Evolutionary conservation across 2,329 filamentous ascomycete species (phyloP).

Genomic region (Aspergillus pseudonomiae): DNA sequence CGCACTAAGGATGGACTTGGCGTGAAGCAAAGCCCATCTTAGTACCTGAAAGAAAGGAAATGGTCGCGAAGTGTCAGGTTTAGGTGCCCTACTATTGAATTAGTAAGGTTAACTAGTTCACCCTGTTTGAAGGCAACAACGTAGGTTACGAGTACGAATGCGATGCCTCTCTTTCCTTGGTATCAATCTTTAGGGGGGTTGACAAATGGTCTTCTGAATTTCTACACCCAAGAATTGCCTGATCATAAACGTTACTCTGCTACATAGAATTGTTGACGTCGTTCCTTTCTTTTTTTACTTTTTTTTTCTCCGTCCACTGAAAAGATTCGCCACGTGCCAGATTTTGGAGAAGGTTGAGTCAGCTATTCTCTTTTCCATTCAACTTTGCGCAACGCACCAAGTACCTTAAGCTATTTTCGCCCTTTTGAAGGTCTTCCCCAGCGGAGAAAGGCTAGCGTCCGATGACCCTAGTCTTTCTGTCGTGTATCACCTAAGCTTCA

Average conservation of each 20-base stretch:
- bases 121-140: neutral
- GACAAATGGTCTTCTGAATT: neutral
- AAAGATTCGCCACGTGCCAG: conserved; percentile 18
- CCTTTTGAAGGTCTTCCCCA: conserved; percentile 9
- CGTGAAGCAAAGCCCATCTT: neutral
- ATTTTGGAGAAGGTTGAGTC: conserved; percentile 14
- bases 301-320: neutral
- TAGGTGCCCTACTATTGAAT: neutral
- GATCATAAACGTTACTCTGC: neutral
- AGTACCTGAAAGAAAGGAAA: neutral
- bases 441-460: conserved; percentile 5
- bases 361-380: conserved; percentile 12
- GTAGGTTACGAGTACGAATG: conserved; percentile 5
- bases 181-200: neutral
- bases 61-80: neutral
- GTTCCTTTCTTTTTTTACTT: conserved; percentile 3
- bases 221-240: conserved; percentile 1
- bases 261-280: neutral
- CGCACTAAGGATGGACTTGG: conserved; percentile 1
- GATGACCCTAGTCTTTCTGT: conserved; percentile 23
- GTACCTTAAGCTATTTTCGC: neutral
- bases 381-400: conserved; percentile 3
- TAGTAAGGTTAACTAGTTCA: neutral
- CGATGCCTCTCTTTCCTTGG: neutral
- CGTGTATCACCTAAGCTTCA: neutral